A percentile compares a stretch with the other conserved stretches of the same genome.
Evolutionary conservation across 2,329 filamentous ascomycete species (phyloP).

Genomic region (Aspergillus viridinutans): DNA sequence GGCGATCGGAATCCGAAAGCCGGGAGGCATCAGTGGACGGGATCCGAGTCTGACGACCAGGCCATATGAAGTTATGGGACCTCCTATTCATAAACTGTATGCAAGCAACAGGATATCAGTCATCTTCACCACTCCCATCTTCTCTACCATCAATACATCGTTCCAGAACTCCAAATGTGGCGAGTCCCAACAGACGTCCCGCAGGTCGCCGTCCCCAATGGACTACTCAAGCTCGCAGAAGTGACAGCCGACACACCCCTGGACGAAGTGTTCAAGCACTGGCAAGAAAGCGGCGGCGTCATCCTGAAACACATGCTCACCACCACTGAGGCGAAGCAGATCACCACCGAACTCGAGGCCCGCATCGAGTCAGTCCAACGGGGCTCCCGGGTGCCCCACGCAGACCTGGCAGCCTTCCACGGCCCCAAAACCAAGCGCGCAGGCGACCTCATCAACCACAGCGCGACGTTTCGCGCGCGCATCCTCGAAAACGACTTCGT

Average conservation of each 20-base stretch:
- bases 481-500: slow-evolving; percentile 28
- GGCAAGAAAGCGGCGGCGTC: background rate
- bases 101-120: background rate
- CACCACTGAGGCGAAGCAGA: background rate
- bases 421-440: slow-evolving; percentile 1
- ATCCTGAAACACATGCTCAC: background rate
- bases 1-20: background rate
- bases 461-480: slow-evolving; percentile 23
- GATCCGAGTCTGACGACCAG: background rate
- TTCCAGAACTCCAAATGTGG: background rate
- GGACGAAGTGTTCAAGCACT: background rate
- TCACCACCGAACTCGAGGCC: background rate
- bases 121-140: too few species aligned
- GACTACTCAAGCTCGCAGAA: background rate
- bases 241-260: background rate
- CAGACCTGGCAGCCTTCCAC: background rate
- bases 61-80: background rate
- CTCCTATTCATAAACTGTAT: background rate
- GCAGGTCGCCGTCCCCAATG: background rate
- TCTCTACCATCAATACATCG: too few species aligned
- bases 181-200: background rate
- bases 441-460: slow-evolving; percentile 7
- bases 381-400: background rate
- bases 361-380: background rate
- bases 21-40: background rate